Evolutionary conservation across 163 green algal species (phyloP), one percentile per base, ranked within the genome.

Genomic region (Prototheca wickerhamii): DNA sequence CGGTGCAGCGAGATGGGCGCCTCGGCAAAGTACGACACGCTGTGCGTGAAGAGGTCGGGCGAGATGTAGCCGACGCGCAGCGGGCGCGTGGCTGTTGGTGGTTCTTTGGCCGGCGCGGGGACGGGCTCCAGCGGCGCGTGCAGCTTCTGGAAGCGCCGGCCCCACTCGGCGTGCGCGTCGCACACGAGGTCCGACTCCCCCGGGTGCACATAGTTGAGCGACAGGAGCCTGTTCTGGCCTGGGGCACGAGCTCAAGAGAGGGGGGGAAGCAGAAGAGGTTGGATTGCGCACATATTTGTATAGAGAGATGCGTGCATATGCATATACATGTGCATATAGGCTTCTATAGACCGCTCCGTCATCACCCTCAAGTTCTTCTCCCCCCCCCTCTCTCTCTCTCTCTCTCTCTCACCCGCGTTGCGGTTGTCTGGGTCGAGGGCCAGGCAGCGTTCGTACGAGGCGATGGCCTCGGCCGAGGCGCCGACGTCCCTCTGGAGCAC

Each of bases 21-120:
- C 73, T 97, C 84, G 0, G 89, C 89, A 83, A 98, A 98, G 78
- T 97, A 98, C 42, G 84, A 94, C 17, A 98, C 92, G 0, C 79
- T 92, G 77, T 98, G 92, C 2, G 86, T 95, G 82, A 95, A 95
- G 30, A 96, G 79, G 78, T 98, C 92, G 4, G 92, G 89, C 2
- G 91, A 96, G 26, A 98, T 75, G 77, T 98, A 98, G 43, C 91
- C 92, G 0, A 98, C 79, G 67, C 15, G 42, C 15, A 51, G 15
- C 42, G 42, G 20, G 34, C 8, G 31, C 17, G 18, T 10, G 34
- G 30, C 18, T 20, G 54, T 26, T 25, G 30, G 25, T 42, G 7
- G 28, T 12, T 61, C 50, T 30, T 15, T 33, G 30, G 20, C 10
- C 52, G 44, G 58, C 25, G 42, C 18, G 0, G 51, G 34, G 5